Conservation (phyloP, 495 filamentous ascomycete genomes). For the Aspergillus ostianus region DNA sequence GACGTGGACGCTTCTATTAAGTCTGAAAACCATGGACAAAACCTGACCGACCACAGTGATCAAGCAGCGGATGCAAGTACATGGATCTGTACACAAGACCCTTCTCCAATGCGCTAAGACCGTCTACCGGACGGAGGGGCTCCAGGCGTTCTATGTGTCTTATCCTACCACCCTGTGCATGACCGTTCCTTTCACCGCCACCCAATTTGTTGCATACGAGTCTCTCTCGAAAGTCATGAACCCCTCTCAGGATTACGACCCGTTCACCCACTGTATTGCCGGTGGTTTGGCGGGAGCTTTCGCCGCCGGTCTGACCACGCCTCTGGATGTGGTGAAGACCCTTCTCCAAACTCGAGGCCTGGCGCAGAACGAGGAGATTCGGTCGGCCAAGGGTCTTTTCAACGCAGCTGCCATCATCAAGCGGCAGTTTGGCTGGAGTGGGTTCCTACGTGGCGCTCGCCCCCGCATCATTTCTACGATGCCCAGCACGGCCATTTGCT, state of each 20-base stretch:
- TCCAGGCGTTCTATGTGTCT: conserved; percentile 94
- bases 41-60: conserved; percentile 63
- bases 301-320: conserved; percentile 90
- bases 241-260: conserved; percentile 79
- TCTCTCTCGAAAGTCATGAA: conserved; percentile 93
- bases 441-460: conserved; percentile 89
- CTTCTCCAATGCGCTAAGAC: conserved; percentile 80
- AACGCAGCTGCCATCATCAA: conserved; percentile 82
- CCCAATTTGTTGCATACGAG: conserved; percentile 96
- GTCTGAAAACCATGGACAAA: not conserved
- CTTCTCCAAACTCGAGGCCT: conserved; percentile 89
- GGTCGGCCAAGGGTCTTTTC: conserved; percentile 78
- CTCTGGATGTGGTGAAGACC: conserved; percentile 97
- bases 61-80: conserved; percentile 99
- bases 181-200: conserved; percentile 96
- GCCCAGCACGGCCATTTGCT: conserved; percentile 98
- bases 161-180: conserved; percentile 98
- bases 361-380: conserved; percentile 74
- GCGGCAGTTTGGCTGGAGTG: conserved; percentile 74
- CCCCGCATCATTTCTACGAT: conserved; percentile 94
- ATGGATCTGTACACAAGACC: conserved; percentile 85
- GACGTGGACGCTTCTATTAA: not conserved
- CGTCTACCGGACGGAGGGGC: conserved; percentile 83
- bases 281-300: conserved; percentile 91
- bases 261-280: conserved; percentile 85